Conservation (phyloP, 306 rosid species). For the Trifolium pratense region DNA sequence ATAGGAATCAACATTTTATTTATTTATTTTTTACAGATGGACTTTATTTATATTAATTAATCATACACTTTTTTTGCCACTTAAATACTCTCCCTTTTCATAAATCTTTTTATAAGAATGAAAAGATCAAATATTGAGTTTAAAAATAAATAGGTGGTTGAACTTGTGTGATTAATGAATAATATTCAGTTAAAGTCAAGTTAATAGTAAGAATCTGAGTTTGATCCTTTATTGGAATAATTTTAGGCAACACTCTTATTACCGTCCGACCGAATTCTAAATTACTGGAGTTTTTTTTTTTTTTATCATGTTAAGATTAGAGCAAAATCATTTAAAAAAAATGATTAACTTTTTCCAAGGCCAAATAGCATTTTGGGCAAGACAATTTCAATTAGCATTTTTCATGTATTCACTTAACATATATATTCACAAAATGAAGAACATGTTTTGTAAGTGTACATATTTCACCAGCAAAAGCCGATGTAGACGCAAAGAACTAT, state of each 20-base stretch:
- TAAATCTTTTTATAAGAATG: not conserved
- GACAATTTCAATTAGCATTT: not conserved
- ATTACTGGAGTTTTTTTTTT: no score
- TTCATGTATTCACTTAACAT: not conserved
- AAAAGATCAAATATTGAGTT: not conserved
- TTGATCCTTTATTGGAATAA: no score
- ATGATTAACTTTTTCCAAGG: not conserved
- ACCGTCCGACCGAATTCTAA: no score
- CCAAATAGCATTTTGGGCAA: not conserved
- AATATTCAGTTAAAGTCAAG: no score
- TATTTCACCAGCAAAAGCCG: not conserved
- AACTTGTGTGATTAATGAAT: not conserved
- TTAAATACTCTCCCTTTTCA: not conserved
- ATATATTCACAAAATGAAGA: slow-evolving; percentile 36
- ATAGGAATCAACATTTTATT: not conserved
- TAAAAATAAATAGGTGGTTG: no score
- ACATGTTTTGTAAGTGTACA: slow-evolving; percentile 34
- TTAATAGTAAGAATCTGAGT: not conserved
- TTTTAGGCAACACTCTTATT: no score
- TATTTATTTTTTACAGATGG: not conserved
- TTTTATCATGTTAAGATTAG: no score
- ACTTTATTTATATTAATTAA: not conserved
- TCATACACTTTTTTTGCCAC: not conserved
- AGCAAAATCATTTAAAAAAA: no score
- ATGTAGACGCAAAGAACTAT: slow-evolving; percentile 10